Evolutionary conservation across 176 grass and related monocot genomes (phyloP).

Genomic region (Cenchrus purpureus): DNA sequence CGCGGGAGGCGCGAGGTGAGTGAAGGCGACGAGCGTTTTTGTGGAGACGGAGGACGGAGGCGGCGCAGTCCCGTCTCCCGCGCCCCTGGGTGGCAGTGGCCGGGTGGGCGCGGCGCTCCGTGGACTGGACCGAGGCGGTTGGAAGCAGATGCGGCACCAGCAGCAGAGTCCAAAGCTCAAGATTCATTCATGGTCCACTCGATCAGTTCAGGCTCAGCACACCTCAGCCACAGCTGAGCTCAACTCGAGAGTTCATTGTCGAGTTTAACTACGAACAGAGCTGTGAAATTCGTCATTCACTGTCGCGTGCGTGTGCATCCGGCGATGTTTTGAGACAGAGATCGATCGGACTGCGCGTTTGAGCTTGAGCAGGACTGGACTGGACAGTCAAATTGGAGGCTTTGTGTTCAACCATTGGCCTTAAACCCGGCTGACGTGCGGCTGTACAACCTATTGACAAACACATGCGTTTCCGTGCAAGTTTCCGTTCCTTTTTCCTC

Average conservation of each 20-base stretch:
- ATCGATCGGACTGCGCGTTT: not conserved
- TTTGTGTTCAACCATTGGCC: not conserved
- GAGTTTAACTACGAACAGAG: not conserved
- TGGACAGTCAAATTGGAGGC: not conserved
- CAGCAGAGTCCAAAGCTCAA: not conserved
- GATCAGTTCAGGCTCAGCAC: no score
- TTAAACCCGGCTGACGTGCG: not conserved
- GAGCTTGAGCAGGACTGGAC: not conserved
- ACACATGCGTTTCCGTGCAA: not conserved
- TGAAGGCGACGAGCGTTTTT: conserved; percentile 48
- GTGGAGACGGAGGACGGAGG: not conserved
- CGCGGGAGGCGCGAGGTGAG: conserved; percentile 25
- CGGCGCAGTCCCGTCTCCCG: no score
- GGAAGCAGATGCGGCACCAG: not conserved
- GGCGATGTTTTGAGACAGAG: not conserved
- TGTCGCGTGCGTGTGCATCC: not conserved
- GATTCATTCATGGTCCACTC: no score
- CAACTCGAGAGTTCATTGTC: not conserved
- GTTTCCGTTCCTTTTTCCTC: not conserved
- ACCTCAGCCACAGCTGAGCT: not conserved
- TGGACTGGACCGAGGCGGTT: not conserved
- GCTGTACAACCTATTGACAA: conserved; percentile 26
- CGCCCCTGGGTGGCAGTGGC: no score
- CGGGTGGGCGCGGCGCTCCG: conserved; percentile 25
- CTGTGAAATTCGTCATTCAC: not conserved